Percentiles rank a stretch among this genome's conserved stretches.
phyloP scores from a whole-genome alignment of 176 grass and related monocot species.

The Sorghum bicolor region DNA sequence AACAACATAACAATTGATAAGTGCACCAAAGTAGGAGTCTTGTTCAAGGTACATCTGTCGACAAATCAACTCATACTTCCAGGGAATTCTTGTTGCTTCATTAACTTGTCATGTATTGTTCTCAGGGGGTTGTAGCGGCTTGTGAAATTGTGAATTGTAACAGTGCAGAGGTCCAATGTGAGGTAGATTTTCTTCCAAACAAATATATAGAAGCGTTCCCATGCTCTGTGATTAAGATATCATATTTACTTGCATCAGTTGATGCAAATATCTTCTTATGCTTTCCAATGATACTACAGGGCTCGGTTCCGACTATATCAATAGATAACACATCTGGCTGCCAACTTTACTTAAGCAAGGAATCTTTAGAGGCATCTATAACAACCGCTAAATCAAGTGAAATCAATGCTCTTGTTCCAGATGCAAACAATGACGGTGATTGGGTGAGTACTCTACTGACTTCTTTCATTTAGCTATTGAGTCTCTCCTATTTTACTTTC shows the following conservation, averaged over 20 bases:
- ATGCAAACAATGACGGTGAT: conserved; percentile 36
- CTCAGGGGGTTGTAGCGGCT: conserved; percentile 60
- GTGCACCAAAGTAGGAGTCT: conserved; percentile 49
- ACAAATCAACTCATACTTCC: neutral
- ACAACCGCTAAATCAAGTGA: conserved; percentile 71
- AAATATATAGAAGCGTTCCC: neutral
- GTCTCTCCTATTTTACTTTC: neutral
- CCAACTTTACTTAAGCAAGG: conserved; percentile 52
- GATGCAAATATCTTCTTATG: neutral
- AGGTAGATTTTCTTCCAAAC: conserved; percentile 32
- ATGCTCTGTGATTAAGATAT: neutral
- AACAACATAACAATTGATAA: conserved; percentile 76
- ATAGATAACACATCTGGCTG: conserved; percentile 67
- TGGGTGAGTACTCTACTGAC: conserved; percentile 29
- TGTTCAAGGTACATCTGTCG: conserved; percentile 39
- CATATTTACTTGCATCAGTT: neutral
- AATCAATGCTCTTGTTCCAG: conserved; percentile 58
- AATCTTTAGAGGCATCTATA: conserved; percentile 51
- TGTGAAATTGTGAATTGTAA: conserved; percentile 67
- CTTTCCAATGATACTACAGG: conserved; percentile 20
- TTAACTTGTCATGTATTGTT: conserved; percentile 14
- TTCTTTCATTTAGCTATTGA: neutral
- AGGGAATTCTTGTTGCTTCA: neutral
- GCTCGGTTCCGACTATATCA: conserved; percentile 55
- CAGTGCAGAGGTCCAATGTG: conserved; percentile 61